Evolutionary conservation across 1,284 basidiomycete genomes (phyloP), one percentile per base, ranked within the genome.

Genomic region (Cutaneotrichosporon sp.): DNA sequence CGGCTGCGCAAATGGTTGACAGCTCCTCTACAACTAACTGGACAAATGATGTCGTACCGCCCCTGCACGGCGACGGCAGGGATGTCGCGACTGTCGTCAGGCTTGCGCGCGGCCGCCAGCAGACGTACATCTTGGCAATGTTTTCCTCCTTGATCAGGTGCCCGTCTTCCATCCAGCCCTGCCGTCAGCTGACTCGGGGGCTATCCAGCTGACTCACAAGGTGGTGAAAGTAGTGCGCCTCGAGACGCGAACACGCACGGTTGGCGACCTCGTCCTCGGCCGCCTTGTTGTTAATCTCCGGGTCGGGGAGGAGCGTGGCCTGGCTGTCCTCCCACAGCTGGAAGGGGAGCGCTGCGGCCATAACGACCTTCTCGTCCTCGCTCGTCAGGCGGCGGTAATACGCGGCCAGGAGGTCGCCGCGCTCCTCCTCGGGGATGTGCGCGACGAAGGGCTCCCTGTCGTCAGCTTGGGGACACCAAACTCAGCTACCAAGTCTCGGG

Each of bases 311-410:
- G 33, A 95, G 80, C 73, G 86, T 88, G 3, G 87, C 89, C 3
- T 92, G 94, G 25, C 83, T 81, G 89, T 93, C 91, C 89, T 95
- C 92, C 91, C 91, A 95, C 71, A 87, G 88, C 8, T 88, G 83
- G 63, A 65, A 70, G 0, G 90, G 88, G 68, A 86, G 89, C 0
- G 93, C 93, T 1, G 94, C 94, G 2, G 54, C 56, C 4, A 70
- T 62, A 24, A 64, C 76, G 33, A 89, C 82, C 1, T 82, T 85
- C 63, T 85, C 81, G 29, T 89, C 85, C 0, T 82, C 80, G 0
- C 89, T 87, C 66, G 89, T 90, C 56, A 97, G 84, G 57, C 90
- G 89, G 11, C 85, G 85, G 73, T 92, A 87, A 77, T 97, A 97
- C 1, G 71, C 72, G 6, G 83, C 78, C 57, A 97, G 83, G 79